Evolutionary conservation across 331 rosid genomes (phyloP).

Genomic region (Arachis monticola): DNA sequence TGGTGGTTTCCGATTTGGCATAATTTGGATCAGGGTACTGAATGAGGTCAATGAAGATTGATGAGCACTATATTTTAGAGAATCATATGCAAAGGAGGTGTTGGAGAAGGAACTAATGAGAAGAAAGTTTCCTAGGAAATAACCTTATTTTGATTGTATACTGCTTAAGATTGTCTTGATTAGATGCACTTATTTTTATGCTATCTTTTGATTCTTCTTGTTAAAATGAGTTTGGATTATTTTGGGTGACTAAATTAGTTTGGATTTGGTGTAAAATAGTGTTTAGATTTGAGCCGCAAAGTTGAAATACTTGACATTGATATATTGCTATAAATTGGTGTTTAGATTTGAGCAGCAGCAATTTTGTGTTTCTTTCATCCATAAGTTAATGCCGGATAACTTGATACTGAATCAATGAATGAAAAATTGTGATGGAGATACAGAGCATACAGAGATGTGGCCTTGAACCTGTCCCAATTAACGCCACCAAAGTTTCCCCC

Average conservation of each 20-base stretch:
- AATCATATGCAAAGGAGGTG: constrained; percentile 45
- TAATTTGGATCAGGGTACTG: constrained; percentile 30
- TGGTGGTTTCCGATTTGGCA: constrained; percentile 51
- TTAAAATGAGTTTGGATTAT: too few relatives aligned
- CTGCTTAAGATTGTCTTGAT: constrained; percentile 11
- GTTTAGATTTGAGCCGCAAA: neutral
- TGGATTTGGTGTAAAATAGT: neutral
- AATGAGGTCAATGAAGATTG: constrained; percentile 41
- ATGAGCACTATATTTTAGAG: constrained; percentile 36
- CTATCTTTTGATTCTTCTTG: too few relatives aligned
- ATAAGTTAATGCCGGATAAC: neutral
- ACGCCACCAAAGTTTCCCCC: too few relatives aligned
- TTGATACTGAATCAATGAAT: constrained; percentile 1
- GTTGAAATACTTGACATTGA: neutral
- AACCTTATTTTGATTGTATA: constrained; percentile 24
- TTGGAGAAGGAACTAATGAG: constrained; percentile 24
- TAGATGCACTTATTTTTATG: constrained; percentile 4
- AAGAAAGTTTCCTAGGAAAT: neutral
- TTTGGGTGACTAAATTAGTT: too few relatives aligned
- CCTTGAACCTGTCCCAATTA: constrained; percentile 16
- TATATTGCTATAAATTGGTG: constrained; percentile 18
- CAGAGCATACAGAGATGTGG: constrained; percentile 7
- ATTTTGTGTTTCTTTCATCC: constrained; percentile 5
- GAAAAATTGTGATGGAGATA: constrained; percentile 1
- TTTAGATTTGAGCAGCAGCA: neutral